Evolutionary conservation across 2,329 filamentous ascomycete species (phyloP).

Genomic region (Aspergillus pseudoglaucus): DNA sequence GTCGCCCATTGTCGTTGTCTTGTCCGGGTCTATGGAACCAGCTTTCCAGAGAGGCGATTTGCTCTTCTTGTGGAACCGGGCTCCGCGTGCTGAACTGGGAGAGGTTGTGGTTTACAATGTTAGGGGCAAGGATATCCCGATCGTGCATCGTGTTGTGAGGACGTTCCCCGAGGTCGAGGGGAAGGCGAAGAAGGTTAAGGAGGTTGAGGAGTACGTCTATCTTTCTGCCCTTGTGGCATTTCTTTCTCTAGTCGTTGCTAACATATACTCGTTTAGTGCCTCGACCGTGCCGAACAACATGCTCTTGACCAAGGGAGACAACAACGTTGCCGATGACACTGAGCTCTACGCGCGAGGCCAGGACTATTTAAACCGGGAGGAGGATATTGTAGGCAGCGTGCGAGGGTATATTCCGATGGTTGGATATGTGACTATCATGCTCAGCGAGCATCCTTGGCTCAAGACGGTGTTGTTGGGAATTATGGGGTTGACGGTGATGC

Average conservation of each 20-base stretch:
- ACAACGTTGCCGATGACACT: slow-evolving; percentile 89
- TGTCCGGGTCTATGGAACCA: slow-evolving; percentile 63
- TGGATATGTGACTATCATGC: slow-evolving; percentile 91
- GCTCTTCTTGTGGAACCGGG: slow-evolving; percentile 58
- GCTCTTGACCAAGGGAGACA: slow-evolving; percentile 94
- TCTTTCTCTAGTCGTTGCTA: background rate
- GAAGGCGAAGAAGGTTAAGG: slow-evolving; percentile 30
- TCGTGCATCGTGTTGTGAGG: slow-evolving; percentile 87
- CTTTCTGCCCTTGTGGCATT: background rate
- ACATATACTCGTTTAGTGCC: background rate
- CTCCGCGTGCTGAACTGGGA: slow-evolving; percentile 58
- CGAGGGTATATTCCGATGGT: slow-evolving; percentile 89
- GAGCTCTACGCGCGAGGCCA: slow-evolving; percentile 83
- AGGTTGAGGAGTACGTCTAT: slow-evolving; percentile 22
- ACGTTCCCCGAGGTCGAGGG: slow-evolving; percentile 47
- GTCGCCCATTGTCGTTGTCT: slow-evolving; percentile 60
- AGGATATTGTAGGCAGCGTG: slow-evolving; percentile 90
- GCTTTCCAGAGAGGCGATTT: slow-evolving; percentile 60
- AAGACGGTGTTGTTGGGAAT: slow-evolving; percentile 92
- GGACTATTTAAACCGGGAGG: slow-evolving; percentile 70
- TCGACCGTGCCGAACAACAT: slow-evolving; percentile 35
- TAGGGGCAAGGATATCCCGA: slow-evolving; percentile 89
- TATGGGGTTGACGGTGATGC: slow-evolving; percentile 88
- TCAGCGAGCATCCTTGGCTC: slow-evolving; percentile 93
- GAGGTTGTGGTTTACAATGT: slow-evolving; percentile 80